phyloP scores from a whole-genome alignment of 1,284 basidiomycete species.

The Lignosus rhinocerotis region DNA sequence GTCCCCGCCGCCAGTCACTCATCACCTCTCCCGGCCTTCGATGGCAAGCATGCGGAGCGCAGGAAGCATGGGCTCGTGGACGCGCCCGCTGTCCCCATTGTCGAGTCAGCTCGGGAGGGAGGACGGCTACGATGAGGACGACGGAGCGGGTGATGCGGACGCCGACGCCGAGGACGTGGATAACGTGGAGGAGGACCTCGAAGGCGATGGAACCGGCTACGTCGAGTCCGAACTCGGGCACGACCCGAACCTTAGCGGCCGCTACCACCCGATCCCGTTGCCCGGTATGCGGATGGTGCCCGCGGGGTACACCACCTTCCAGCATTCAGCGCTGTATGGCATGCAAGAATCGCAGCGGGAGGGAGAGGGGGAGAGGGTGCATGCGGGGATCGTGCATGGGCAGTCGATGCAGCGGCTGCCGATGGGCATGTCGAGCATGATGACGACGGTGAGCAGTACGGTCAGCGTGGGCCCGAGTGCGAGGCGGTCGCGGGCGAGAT shows the following conservation, averaged over 20 bases:
- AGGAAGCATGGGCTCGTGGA: background rate
- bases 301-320: conserved; percentile 20
- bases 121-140: background rate
- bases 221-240: conserved; percentile 6
- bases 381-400: conserved; percentile 19
- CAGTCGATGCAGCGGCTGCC: conserved; percentile 20
- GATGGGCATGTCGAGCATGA: conserved; percentile 26
- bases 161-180: background rate
- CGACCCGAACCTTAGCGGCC: background rate
- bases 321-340: conserved; percentile 19
- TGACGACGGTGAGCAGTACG: conserved; percentile 30
- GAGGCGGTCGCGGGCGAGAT: background rate
- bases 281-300: conserved; percentile 23
- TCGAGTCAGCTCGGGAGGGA: conserved; percentile 15
- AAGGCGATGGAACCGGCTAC: background rate
- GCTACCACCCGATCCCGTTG: conserved; percentile 17
- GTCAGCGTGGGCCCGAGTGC: conserved; percentile 35
- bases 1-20: conserved; percentile 8
- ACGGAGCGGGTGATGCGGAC: conserved; percentile 1
- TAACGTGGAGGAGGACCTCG: conserved; percentile 6
- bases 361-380: conserved; percentile 6
- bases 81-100: conserved; percentile 25
- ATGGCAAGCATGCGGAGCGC: conserved; percentile 11
- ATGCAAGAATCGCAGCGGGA: background rate
- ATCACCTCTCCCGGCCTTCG: conserved; percentile 13